phyloP scores from a whole-genome alignment of 768 basidiomycete genomes.

The Leucosporidium scottii region DNA sequence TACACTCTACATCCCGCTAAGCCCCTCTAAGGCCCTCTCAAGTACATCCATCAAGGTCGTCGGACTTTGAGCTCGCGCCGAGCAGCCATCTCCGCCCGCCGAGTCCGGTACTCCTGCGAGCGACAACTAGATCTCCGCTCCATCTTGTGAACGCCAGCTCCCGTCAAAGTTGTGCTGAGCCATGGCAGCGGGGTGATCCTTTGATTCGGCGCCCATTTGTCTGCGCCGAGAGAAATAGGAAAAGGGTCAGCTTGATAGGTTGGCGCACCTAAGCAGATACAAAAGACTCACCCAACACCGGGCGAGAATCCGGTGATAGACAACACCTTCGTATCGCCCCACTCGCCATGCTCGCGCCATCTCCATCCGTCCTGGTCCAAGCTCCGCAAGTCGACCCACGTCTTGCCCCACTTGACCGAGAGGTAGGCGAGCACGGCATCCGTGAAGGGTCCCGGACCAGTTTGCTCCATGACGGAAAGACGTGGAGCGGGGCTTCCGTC shows the following conservation, averaged over 20 bases:
- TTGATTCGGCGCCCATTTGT: constrained; percentile 35
- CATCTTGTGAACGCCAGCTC: constrained; percentile 31
- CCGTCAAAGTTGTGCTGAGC: constrained; percentile 37
- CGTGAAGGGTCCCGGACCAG: constrained; percentile 43
- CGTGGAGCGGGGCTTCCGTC: neutral
- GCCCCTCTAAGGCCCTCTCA: too few species aligned
- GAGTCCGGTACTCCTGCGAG: too few species aligned
- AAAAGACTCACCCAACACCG: constrained; percentile 35
- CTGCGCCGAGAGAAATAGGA: neutral
- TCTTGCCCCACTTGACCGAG: constrained; percentile 40
- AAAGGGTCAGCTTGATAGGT: too few species aligned
- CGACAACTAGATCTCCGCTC: constrained; percentile 4
- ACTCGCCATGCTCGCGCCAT: constrained; percentile 32
- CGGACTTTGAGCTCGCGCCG: too few species aligned
- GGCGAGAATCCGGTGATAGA: constrained; percentile 43
- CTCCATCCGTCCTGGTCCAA: constrained; percentile 31
- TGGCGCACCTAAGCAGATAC: too few species aligned
- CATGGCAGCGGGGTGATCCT: constrained; percentile 36
- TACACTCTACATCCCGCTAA: too few species aligned
- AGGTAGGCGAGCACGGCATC: constrained; percentile 45
- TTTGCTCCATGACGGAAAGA: constrained; percentile 45
- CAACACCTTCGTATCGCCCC: constrained; percentile 45
- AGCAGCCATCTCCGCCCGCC: too few species aligned
- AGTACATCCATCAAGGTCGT: too few species aligned
- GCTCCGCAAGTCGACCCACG: constrained; percentile 43